Evolutionary conservation across 495 filamentous ascomycete genomes (phyloP), one percentile per base, ranked within the genome.

Genomic region (Annulohypoxylon nitens): DNA sequence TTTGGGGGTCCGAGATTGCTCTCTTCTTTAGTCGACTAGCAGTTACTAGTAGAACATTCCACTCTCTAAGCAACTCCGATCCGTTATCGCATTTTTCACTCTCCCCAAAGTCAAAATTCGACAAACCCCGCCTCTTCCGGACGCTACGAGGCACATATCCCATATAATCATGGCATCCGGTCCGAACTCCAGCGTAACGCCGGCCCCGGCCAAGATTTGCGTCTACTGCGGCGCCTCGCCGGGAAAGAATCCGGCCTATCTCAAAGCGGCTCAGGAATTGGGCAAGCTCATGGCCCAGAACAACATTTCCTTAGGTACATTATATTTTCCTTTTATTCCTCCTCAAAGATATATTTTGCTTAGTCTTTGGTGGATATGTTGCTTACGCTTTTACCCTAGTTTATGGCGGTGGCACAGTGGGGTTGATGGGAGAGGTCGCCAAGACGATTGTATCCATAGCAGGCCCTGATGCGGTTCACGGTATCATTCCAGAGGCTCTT

Each of bases 351-450:
- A 8, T 18, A 12, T 51, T 8, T 11, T 23, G 20, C 20, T 23
- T 23, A 23, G 20, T 23, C 20, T n/a, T n/a, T n/a, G 20, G 20
- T 34, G 26, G 63, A 30, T 34, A 63, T 50, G 8, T 59, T 16
- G 61, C 69, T 77, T 64, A 78, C 43, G 4, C 47, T 0, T 0
- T 23, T 0, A 39, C 0, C 64, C 16, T 64, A 86, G 92, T 98
- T 61, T 99, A 97, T 81, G 96, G 96, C 76, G 96, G 97, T 67
- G 96, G 96, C 75, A 97, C 97, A 16, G 89, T 92, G 6, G 96
- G 96, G 7, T 85, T 99, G 23, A 99, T 99, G 96, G 96, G 96
- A 72, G 93, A 97, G 72, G 76, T 99, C 0, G 93, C 96, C 33
- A 88, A 89, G 50, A 95, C 94, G 0, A 89, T 98, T n/a, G 93